Base-by-base conservation (phyloP, 352 stramenopile species). In the Elongisporangium senticosum region DNA sequence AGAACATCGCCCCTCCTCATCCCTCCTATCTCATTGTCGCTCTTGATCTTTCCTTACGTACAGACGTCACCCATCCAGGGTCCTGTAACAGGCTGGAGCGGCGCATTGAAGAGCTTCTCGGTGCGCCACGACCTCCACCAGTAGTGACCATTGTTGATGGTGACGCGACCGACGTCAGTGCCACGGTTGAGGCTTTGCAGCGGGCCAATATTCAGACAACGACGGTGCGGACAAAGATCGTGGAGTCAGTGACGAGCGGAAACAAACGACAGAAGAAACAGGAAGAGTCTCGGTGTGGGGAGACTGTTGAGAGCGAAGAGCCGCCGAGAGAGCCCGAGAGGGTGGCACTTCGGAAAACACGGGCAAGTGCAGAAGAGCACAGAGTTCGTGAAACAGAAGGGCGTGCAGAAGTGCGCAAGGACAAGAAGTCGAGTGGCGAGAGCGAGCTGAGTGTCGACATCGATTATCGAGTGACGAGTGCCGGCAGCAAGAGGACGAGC, bases 71-170 rank as follows among this genome's bases (percentile, higher is more conserved):
- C n/a, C n/a, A n/a, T n/a, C n/a, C n/a, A n/a, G n/a, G n/a, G n/a
- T n/a, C n/a, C 93, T 43, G 33, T 43, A 43, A 43, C 13, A 43
- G 33, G 33, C 33, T 43, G 33, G 33, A 43, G 13, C 8, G 33
- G 10, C 33, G 11, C 3, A 4, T 43, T 14, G 33, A 43, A 43
- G 33, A 43, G 33, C 33, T 43, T 17, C 33, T 43, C 33, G 11
- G 33, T 43, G 33, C 33, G 2, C 33, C 33, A 37, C 26, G 26
- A 11, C 26, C 26, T 37, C 33, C 33, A 10, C 33, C 33, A 43
- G 33, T 43, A 4, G 33, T 43, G 33, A 43, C 17, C 13, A 43
- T 43, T 43, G 17, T 43, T 4, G 33, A 43, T 43, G 33, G 33
- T 43, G 33, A 43, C 33, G 33, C 33, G 10, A 17, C 10, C 11